These are phyloP conservation scores for Sequoia sempervirens DNA, from an alignment of 75 land plant species.

Conservation along the genomic window DNA sequence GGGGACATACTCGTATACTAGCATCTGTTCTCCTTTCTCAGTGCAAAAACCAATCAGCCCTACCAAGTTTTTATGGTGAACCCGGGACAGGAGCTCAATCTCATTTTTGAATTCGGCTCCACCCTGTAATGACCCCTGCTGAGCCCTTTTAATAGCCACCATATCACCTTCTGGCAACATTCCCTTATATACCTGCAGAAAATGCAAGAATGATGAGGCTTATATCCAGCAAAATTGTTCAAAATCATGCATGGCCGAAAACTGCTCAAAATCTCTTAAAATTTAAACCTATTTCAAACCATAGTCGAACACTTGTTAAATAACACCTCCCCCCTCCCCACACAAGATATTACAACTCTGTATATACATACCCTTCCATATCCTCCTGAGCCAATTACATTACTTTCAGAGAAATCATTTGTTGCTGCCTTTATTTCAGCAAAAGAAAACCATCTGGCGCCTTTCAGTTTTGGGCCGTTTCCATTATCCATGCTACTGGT, in stretches of 20 bases:
- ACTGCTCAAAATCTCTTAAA: not conserved
- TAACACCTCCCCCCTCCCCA: not conserved
- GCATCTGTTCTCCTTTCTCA: constrained; percentile 6
- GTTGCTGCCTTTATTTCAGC: constrained; percentile 35
- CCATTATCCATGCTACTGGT: not conserved
- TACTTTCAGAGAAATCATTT: constrained; percentile 29
- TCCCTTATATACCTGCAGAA: constrained; percentile 19
- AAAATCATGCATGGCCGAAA: not conserved
- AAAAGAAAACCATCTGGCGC: constrained; percentile 36
- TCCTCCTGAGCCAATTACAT: constrained; percentile 45
- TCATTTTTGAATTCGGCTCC: too few relatives aligned
- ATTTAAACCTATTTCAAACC: not conserved
- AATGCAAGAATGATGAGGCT: not conserved
- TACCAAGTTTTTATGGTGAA: too few relatives aligned
- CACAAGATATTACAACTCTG: not conserved
- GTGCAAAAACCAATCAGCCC: too few relatives aligned
- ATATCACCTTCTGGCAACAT: too few relatives aligned
- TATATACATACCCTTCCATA: constrained; percentile 36
- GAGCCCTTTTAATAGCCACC: too few relatives aligned
- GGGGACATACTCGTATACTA: constrained; percentile 36
- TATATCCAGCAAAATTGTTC: not conserved
- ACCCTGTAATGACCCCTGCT: too few relatives aligned
- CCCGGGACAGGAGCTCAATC: too few relatives aligned
- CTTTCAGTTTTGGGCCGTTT: constrained; percentile 29
- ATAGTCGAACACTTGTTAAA: not conserved